These are phyloP conservation scores for Colletotrichum sp. DNA, from an alignment of 2,329 filamentous ascomycete species.

Conservation along the genomic window DNA sequence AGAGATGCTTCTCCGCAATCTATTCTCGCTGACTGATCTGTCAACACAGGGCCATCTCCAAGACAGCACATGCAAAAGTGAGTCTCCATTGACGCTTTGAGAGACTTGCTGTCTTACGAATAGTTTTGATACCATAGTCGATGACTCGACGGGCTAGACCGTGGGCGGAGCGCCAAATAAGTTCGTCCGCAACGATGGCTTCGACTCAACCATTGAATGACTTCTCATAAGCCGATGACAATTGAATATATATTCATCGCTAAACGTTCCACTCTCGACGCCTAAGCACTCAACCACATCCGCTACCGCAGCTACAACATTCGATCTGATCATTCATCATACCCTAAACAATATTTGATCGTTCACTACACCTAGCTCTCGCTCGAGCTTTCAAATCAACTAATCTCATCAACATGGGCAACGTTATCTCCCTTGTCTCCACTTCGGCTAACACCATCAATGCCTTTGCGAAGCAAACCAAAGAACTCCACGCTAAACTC, in stretches of 20 bases:
- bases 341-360: background rate
- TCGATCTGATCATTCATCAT: background rate
- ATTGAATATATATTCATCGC: background rate
- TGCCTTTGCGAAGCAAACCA: background rate
- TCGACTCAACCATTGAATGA: background rate
- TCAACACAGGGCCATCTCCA: background rate
- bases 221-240: too few species aligned
- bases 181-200: background rate
- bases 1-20: background rate
- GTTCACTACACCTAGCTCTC: background rate
- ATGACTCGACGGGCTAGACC: background rate
- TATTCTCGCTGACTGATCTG: background rate
- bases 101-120: accelerated
- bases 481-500: background rate
- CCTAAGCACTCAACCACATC: background rate
- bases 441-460: background rate
- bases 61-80: background rate
- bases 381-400: background rate
- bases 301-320: background rate
- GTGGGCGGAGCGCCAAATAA: background rate
- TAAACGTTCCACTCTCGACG: background rate
- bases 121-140: background rate
- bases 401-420: background rate
- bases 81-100: background rate
- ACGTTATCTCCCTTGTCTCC: background rate